Base-by-base conservation (phyloP, 2,329 filamentous ascomycete species). In the Emergomyces pasteurianus region DNA sequence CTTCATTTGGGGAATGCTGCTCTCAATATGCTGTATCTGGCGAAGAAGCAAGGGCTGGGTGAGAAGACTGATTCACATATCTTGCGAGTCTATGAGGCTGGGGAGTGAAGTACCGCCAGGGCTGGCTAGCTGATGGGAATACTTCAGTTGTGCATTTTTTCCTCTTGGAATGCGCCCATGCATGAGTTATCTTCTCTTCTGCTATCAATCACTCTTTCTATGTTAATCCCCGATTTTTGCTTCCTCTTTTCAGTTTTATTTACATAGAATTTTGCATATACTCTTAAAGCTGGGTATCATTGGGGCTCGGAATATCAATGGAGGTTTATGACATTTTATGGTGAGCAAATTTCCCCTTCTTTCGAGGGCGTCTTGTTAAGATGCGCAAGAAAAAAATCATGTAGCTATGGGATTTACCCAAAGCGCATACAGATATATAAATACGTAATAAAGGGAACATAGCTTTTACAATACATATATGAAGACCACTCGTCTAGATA, bases 1-100 rank as follows among this genome's bases (percentile, higher is more conserved):
- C 61, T 76, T 61, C 67, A 75, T 61, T 58, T 76, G 43, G 74
- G 72, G 5, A 75, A 72, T 65, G 68, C 69, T 49, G 72, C 74
- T 42, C 60, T 76, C 65, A 73, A 61, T 60, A 65, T 73, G 57
- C 64, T 76, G 58, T 65, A 68, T 28, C 58, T 72, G 64, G 72
- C 73, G 2, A 67, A 70, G 63, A 64, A 66, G 42, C 63, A 66
- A n/a, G 73, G 73, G 6, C 61, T 67, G 3, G 73, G 72, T 8
- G 66, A 54, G 2, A 66, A 69, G 60, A 66, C 68, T 1, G 70
- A 69, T 42, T 67, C 71, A 7, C 71, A 69, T 54, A 70, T 75
- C 55, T 67, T 74, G 36, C 68, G 68, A 40, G 65, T 70, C 21
- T 75, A 71, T 68, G 70, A 69, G 28, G 16, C 31, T 28, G 54